Base-by-base conservation (phyloP, 2,329 filamentous ascomycete genomes). In the Colletotrichum graminicola region DNA sequence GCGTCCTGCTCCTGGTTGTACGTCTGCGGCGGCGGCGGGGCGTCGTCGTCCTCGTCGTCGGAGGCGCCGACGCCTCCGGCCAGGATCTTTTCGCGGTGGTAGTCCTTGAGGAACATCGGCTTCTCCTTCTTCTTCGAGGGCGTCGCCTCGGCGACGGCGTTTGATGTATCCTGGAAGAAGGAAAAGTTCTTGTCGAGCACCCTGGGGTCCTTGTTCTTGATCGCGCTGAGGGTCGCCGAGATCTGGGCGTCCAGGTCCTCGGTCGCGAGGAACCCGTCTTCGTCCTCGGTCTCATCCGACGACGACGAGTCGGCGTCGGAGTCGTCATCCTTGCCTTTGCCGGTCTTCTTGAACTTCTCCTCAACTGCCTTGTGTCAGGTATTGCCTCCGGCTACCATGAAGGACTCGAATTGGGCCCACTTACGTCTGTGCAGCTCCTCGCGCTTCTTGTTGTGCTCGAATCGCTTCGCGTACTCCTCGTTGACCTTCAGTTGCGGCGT, bases 371-470 rank as follows among this genome's bases (percentile, higher is more conserved):
- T 29, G 26, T 3, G 51, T 64, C 23, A 56, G 47, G 41, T 23
- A 10, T 18, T n/a, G 36, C 34, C 16, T 10, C 2, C 32, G 8
- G 23, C 6, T 5, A 23, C 52, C 3, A 23, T 16, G 18, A 12
- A n/a, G 4, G 6, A n/a, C 55, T 5, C 32, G 23, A 26, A 8
- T 49, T 7, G 10, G 10, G 41, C 47, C 21, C 36, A 82, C 89
- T 76, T 78, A 93, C 91, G 81, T 78, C 89, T 87, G 21, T 94
- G 91, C 74, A 90, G 84, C 80, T 99, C 96, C 79, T 97, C 95
- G 69, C 95, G 90, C 84, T 97, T 97, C 85, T 98, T 98, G 84
- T 99, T 99, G 83, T 98, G 89, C 81, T 99, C 96, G 77, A 97
- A 98, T 51, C 94, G 88, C 75, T 89, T 90, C 54, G 96, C 96